A percentile compares a stretch with the other conserved stretches of the same genome.
Conservation (phyloP, 176 grass and related monocot genomes). For the Typha latifolia region DNA sequence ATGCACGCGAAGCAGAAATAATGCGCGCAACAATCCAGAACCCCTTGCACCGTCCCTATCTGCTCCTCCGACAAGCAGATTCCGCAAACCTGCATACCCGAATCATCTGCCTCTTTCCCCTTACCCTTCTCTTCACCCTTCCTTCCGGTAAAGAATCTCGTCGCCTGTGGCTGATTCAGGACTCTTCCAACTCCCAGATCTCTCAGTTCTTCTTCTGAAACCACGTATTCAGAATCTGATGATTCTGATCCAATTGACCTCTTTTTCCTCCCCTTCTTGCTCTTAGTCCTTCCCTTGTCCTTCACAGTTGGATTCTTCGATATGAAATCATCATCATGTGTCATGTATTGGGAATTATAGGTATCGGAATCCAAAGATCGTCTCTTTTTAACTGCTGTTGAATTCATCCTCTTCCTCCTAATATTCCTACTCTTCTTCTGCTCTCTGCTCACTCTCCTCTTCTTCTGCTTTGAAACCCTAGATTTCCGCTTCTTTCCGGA, state of each 20-base stretch:
- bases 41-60: slow-evolving; percentile 48
- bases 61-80: slow-evolving; percentile 88
- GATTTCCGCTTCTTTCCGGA: slow-evolving; percentile 35
- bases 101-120: slow-evolving; percentile 41
- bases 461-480: slow-evolving; percentile 35
- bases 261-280: slow-evolving; percentile 48
- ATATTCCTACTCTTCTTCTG: slow-evolving; percentile 35
- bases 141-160: slow-evolving; percentile 28
- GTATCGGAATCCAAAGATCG: slow-evolving; percentile 30
- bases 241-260: slow-evolving; percentile 29
- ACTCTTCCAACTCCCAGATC: slow-evolving; percentile 5
- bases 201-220: slow-evolving; percentile 31
- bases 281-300: background rate
- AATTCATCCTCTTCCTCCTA: slow-evolving; percentile 14
- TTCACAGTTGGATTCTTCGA: background rate
- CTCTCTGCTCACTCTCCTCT: slow-evolving; percentile 1
- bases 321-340: slow-evolving; percentile 33
- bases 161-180: slow-evolving; percentile 5
- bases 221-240: slow-evolving; percentile 29
- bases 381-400: slow-evolving; percentile 14
- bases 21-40: slow-evolving; percentile 79
- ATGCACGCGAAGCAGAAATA: slow-evolving; percentile 88
- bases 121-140: slow-evolving; percentile 60
- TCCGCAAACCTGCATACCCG: slow-evolving; percentile 46
- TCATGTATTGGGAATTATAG: slow-evolving; percentile 36